Conservation (phyloP, 2,329 filamentous ascomycete species). For the Penicillium brasilianum region DNA sequence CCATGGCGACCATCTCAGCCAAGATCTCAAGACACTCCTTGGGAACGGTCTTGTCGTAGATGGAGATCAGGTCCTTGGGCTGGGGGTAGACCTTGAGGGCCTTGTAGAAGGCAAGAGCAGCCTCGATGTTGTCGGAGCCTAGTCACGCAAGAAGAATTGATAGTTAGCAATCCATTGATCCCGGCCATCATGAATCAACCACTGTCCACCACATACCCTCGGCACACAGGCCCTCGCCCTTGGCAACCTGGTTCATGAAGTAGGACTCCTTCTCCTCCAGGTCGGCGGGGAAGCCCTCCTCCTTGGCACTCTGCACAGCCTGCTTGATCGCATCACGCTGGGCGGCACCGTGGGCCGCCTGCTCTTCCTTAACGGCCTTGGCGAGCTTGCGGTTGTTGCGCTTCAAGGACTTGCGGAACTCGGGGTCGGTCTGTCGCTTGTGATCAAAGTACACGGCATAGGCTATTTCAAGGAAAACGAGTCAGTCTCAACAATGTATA, state of each 20-base stretch:
- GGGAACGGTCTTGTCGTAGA: constrained; percentile 98
- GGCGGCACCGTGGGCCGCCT: constrained; percentile 51
- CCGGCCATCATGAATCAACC: neutral
- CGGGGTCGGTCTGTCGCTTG: constrained; percentile 66
- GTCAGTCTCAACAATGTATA: constrained; percentile 7
- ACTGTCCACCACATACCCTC: constrained; percentile 67
- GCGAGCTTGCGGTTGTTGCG: constrained; percentile 54
- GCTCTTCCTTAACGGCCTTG: constrained; percentile 54
- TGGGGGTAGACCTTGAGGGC: constrained; percentile 97
- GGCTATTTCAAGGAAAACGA: constrained; percentile 43
- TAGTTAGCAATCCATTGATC: constrained; percentile 12
- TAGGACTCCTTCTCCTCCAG: constrained; percentile 93
- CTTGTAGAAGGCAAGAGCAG: constrained; percentile 96
- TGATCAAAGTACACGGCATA: constrained; percentile 72
- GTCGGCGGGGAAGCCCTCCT: constrained; percentile 87
- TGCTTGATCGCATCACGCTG: constrained; percentile 71
- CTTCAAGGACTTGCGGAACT: constrained; percentile 65
- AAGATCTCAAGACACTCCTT: constrained; percentile 97
- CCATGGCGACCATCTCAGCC: constrained; percentile 96
- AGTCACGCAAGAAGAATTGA: constrained; percentile 9
- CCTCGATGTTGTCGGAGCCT: constrained; percentile 66
- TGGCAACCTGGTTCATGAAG: constrained; percentile 94
- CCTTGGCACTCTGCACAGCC: constrained; percentile 79
- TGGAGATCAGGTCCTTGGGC: constrained; percentile 87
- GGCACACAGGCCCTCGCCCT: constrained; percentile 80